Conservation (phyloP, 1,139 yeast genomes). For the Trichomonascaceae sp. region DNA sequence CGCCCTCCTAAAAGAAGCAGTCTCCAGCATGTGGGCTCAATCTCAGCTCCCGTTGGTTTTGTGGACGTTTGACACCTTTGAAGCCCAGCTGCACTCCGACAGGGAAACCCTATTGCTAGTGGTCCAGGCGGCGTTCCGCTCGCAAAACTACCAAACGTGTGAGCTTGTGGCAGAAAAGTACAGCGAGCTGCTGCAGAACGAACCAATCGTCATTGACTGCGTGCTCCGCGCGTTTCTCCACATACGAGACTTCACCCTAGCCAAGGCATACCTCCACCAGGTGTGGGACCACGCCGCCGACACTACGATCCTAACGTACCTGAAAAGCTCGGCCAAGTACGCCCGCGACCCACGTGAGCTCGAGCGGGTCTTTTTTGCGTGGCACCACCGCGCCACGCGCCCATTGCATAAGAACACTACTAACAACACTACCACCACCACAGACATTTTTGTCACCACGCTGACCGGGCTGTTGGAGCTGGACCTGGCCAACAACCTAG, state of each 20-base stretch:
- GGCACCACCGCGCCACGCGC: too few species aligned
- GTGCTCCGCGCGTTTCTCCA: conserved; percentile 12
- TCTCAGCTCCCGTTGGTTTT: conserved; percentile 8
- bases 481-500: conserved; percentile 6
- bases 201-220: too few species aligned
- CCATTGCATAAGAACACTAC: conserved; percentile 1
- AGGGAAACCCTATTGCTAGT: conserved; percentile 9
- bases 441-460: conserved; percentile 6
- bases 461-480: conserved; percentile 9
- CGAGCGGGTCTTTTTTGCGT: conserved; percentile 10
- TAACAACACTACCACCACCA: conserved; percentile 3
- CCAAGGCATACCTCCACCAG: conserved; percentile 14
- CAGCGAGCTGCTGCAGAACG: conserved; percentile 7
- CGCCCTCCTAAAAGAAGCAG: too few species aligned
- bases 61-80: conserved; percentile 11
- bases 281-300: conserved; percentile 10
- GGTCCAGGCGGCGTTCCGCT: conserved; percentile 11
- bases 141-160: conserved; percentile 9
- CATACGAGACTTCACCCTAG: conserved; percentile 12
- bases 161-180: conserved; percentile 13
- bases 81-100: conserved; percentile 6
- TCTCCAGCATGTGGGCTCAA: too few species aligned
- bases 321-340: conserved; percentile 9
- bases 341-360: conserved; percentile 11
- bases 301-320: conserved; percentile 9